Evolutionary conservation across 768 basidiomycete genomes (phyloP), one percentile per base, ranked within the genome.

Genomic region (Leccinum subtestaceum): DNA sequence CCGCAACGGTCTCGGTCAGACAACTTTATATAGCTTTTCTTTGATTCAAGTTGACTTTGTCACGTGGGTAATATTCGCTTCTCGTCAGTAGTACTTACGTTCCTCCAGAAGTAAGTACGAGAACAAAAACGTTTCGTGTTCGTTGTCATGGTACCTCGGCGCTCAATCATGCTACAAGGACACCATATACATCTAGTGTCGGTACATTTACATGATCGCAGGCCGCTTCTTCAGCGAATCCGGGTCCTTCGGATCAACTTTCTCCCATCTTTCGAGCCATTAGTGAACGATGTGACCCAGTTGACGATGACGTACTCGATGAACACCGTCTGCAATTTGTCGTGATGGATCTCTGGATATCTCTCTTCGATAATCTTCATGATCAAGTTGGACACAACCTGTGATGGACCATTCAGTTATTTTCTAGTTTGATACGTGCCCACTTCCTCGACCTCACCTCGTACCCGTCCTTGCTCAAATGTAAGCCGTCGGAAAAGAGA

Each of bases 391-490:
- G 85, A 93, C 29, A 90, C 75, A 54, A 92, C 67, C 91, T 93
- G 59, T 15, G 46, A 34, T 40, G n/a, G 38, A 17, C 40, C n/a
- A 43, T 10, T 31, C 61, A 17, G 61, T 59, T 57, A 19, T 56
- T 19, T 13, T 13, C 48, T 36, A 11, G 47, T 56, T 32, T 50
- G 51, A 50, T 53, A 38, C 19, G 50, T 43, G 23, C 25, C n/a
- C 23, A 52, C 31, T 9, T 48, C 31, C 12, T 48, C 17, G 55
- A 25, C 69, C 85, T 67, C 65, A 91, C 90, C 70, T 80, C 70
- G 65, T 95, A 95, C 23, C 92, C 95, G 2, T 74, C 80, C n/a
- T 72, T 77, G 55, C 82, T 92, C 65, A 93, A 73, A 72, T 97
- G 95, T 53, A 97, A 73, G 2, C 95, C 95, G 68, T 97, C 95